phyloP scores from a whole-genome alignment of 257 asterid species.

The Agastache rugosa region DNA sequence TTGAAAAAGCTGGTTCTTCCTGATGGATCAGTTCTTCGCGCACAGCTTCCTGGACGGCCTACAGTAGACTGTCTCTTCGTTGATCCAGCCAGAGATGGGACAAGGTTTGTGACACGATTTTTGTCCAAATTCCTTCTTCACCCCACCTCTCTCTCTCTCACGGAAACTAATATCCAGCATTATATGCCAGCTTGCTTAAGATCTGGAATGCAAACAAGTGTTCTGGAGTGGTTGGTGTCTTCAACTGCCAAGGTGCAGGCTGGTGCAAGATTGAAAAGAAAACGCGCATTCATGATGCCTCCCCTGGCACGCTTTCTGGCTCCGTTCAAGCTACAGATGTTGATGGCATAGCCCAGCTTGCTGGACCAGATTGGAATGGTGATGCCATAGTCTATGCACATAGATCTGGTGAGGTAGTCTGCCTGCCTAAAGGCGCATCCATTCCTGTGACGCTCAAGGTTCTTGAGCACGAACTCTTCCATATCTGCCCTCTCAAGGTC shows the following conservation, averaged over 20 bases:
- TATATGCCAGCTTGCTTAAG: constrained; percentile 78
- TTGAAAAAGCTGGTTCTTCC: constrained; percentile 85
- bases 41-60: constrained; percentile 90
- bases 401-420: constrained; percentile 63
- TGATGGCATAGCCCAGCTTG: constrained; percentile 64
- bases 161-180: constrained; percentile 34
- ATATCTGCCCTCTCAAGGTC: constrained; percentile 84
- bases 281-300: constrained; percentile 85
- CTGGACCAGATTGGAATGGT: constrained; percentile 83
- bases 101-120: constrained; percentile 49
- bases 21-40: constrained; percentile 91
- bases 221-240: constrained; percentile 78
- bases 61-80: constrained; percentile 83
- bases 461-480: constrained; percentile 90
- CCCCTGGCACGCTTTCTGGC: constrained; percentile 85
- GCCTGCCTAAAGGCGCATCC: constrained; percentile 75
- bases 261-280: constrained; percentile 88
- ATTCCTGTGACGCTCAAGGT: constrained; percentile 81
- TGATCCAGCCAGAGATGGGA: constrained; percentile 95
- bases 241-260: constrained; percentile 97
- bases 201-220: constrained; percentile 86
- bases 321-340: constrained; percentile 75
- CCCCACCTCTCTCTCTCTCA: not conserved
- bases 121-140: not conserved
- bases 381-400: constrained; percentile 69